Base-by-base conservation (phyloP, 805 yeast genomes). In the Yarrowia sp. region DNA sequence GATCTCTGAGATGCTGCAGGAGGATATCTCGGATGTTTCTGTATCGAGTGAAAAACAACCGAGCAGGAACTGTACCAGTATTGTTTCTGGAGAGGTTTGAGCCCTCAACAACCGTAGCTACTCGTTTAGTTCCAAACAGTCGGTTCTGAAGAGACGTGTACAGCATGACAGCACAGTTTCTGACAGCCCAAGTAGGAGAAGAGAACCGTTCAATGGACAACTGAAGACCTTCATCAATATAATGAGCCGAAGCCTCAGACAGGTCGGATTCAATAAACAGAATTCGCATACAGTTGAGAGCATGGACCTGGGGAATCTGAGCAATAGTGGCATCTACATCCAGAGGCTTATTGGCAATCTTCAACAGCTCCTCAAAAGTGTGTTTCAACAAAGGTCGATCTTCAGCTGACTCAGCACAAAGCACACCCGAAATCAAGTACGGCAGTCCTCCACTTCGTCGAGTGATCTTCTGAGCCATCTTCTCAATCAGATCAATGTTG, bases 381-480 rank as follows among this genome's bases (percentile, higher is more conserved):
- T 72, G 65, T 4, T 75, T 73, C 50, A 89, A 74, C 28, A 86
- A 72, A 1, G 78, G 78, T 33, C 76, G 74, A 0, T 71, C 74
- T 13, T 72, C 72, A 5, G 72, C 70, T 1, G 69, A 71, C 36
- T 77, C 80, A 0, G 91, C 83, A 0, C 84, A 79, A n/a, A 92
- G 77, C 15, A 90, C 83, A 0, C 89, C 95, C 0, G 95, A 83
- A 13, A 93, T 79, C 62, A 93, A 77, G 70, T 79, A 87, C 1
- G 98, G 98, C 15, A 95, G 75, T 0, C 98, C 98, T 2, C 97
- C 98, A 1, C 98, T 92, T 68, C 98, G 80, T 73, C 98, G 82
- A 0, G 96, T 89, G 61, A 92, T 88, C 51, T 83, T 82, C 70
- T 90, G 92, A 0, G 88, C 79, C 69, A 82, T 84, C 0, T 78